Base-by-base conservation (phyloP, 495 filamentous ascomycete genomes). In the Aeminium ludgeri region DNA sequence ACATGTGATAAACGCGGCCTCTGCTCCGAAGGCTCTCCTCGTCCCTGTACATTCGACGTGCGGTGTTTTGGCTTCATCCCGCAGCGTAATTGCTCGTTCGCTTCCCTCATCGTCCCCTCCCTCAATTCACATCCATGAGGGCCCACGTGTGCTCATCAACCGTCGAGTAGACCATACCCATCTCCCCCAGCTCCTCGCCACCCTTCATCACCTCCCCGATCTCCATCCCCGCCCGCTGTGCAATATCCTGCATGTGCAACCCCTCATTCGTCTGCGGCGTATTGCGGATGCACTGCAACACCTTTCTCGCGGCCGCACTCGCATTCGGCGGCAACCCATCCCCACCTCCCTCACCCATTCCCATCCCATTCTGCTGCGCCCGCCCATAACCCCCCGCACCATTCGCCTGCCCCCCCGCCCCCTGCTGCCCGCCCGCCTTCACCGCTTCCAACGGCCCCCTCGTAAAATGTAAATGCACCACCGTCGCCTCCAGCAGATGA, bases 401-500 rank as follows among this genome's bases (percentile, higher is more conserved):
- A 25, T 3, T 8, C 8, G 23, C 23, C 23, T 25, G 23, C 4
- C 23, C 23, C 23, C 23, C 23, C 3, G 36, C 12, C 28, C 30
- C 18, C 20, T 17, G 30, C 16, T 15, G 36, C 36, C 48, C 60
- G 49, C 46, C 54, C 19, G 51, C 58, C 19, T 48, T 45, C 34
- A 52, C 44, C 7, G 48, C 43, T 32, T 67, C 68, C 11, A 67
- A 66, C 17, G 74, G 69, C 1, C 86, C 87, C n/a, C 74, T 67
- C n/a, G 78, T 80, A 55, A 84, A 78, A 62, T 80, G 78, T 30
- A 97, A 60, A 59, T 96, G 89, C 31, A 86, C 76, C 38, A 76
- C 80, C 1, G 82, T 79, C 5, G 86, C 82, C 57, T 96, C 86
- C 6, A 97, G 71, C 38, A 95, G 53, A 59, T 95, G 87, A 54